Conservation (phyloP, 169 alveolate genomes). For the Eimeria acervulina region DNA sequence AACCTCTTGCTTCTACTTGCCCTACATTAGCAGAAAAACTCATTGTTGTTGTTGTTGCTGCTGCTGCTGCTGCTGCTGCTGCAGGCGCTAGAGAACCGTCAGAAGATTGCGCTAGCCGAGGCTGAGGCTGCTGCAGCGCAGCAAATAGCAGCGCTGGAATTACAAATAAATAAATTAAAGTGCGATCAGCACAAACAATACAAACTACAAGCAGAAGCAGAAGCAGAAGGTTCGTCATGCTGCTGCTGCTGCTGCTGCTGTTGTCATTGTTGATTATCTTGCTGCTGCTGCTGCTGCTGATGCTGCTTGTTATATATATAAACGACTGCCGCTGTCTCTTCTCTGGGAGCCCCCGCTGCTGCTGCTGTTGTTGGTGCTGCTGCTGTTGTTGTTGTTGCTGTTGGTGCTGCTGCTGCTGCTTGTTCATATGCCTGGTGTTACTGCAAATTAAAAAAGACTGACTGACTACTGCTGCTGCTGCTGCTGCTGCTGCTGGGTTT, state of each 20-base stretch:
- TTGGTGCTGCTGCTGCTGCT: neutral
- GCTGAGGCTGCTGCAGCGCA: no score
- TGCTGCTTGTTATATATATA: neutral
- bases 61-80: neutral
- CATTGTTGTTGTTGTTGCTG: neutral
- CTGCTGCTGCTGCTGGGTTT: neutral
- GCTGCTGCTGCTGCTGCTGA: neutral
- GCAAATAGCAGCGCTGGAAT: neutral
- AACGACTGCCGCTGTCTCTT: neutral
- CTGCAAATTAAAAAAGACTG: no score
- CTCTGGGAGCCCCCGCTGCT: conserved; percentile 8
- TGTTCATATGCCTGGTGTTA: neutral
- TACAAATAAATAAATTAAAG: neutral
- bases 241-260: no score
- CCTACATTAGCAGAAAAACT: neutral
- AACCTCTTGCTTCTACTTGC: neutral
- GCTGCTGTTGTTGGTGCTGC: neutral
- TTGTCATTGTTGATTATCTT: no score
- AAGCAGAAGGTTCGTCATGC: neutral
- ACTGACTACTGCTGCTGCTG: conserved; percentile 6
- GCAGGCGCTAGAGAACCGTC: neutral
- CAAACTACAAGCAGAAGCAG: neutral
- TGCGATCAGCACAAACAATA: neutral
- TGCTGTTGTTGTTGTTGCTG: neutral
- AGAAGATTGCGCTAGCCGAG: conserved; percentile 19